A percentile compares a stretch with the other conserved stretches of the same genome.
These are phyloP conservation scores for Coleophoma cylindrospora DNA, from an alignment of 2,329 filamentous ascomycete species.

Conservation along the genomic window DNA sequence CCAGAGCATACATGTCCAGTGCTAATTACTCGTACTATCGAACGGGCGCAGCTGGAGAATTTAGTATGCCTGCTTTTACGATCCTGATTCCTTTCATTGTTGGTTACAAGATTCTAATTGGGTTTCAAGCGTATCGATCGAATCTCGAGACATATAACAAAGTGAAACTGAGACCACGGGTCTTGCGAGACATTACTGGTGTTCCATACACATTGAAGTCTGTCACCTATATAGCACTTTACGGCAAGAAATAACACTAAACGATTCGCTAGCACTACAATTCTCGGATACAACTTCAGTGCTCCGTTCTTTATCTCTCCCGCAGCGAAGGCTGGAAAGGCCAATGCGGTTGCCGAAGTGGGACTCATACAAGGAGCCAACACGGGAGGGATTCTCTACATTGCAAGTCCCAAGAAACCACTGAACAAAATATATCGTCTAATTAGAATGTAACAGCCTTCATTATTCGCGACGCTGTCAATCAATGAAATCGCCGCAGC, in stretches of 20 bases:
- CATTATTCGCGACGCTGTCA: constrained; percentile 4
- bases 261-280: constrained; percentile 1
- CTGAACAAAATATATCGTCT: neutral
- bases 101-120: neutral
- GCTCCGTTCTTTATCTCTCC: constrained; percentile 33
- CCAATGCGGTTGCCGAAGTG: constrained; percentile 26
- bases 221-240: constrained; percentile 13
- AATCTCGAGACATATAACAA: constrained; percentile 49
- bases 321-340: constrained; percentile 26
- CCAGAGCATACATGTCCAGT: constrained; percentile 39
- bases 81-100: neutral
- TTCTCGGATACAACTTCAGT: constrained; percentile 30
- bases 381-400: constrained; percentile 9
- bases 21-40: constrained; percentile 51
- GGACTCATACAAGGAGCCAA: constrained; percentile 31
- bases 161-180: constrained; percentile 41
- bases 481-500: constrained; percentile 12
- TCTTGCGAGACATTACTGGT: constrained; percentile 42
- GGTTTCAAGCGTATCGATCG: constrained; percentile 41
- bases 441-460: constrained; percentile 1
- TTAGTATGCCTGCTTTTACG: neutral
- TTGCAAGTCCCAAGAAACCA: neutral
- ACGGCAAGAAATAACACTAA: neutral
- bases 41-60: constrained; percentile 50
- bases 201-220: constrained; percentile 32